A percentile compares a stretch with the other conserved stretches of the same genome.
phyloP scores from a whole-genome alignment of 768 basidiomycete species.

The Leccinum longicurvipes region DNA sequence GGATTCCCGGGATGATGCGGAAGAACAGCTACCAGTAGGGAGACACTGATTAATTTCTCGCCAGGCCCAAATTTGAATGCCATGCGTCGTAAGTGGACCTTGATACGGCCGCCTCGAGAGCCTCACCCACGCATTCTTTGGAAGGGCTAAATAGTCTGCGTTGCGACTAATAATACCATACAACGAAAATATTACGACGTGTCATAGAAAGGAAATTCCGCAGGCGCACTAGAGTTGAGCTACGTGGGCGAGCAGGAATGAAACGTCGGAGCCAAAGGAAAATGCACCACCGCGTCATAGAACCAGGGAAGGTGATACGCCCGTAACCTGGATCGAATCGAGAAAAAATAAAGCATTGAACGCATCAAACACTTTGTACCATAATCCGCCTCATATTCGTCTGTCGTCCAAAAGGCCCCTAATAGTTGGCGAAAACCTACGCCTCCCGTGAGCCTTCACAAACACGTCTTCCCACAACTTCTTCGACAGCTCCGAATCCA shows the following conservation, averaged over 20 bases:
- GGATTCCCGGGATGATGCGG: too few species aligned
- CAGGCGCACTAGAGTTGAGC: neutral
- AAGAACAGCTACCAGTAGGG: too few species aligned
- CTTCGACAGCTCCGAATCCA: slow-evolving; percentile 13
- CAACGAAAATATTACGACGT: neutral
- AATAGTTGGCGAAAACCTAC: neutral
- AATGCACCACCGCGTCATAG: neutral
- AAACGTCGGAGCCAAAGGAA: neutral
- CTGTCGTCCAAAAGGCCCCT: neutral
- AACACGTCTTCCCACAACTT: slow-evolving; percentile 20
- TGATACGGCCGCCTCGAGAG: too few species aligned
- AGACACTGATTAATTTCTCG: too few species aligned
- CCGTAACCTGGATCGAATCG: neutral
- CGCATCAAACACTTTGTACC: neutral
- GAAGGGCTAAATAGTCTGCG: neutral
- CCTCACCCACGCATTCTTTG: neutral
- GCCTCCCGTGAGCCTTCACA: slow-evolving; percentile 10
- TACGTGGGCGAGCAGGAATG: neutral
- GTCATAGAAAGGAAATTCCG: neutral
- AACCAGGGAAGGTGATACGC: neutral
- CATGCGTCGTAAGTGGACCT: too few species aligned
- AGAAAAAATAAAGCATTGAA: neutral
- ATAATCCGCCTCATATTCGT: neutral
- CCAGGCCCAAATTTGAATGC: too few species aligned
- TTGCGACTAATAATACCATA: neutral